phyloP scores from a whole-genome alignment of 176 grass and related monocot genomes.

The Neostapfia colusana region DNA sequence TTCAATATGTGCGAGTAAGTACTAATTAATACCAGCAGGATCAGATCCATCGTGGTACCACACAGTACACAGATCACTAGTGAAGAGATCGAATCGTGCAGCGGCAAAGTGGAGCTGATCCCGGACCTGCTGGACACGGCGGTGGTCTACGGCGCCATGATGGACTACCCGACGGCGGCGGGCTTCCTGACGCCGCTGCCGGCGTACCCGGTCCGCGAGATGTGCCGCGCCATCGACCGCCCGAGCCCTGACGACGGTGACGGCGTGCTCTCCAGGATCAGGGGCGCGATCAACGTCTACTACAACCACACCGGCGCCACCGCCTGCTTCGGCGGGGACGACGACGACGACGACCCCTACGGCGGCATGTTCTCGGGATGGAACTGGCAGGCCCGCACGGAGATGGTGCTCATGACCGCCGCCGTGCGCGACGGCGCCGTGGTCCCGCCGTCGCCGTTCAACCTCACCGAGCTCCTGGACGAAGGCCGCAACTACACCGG shows the following conservation, averaged over 20 bases:
- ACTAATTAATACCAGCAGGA: too few species aligned
- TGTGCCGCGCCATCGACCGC: conserved; percentile 61
- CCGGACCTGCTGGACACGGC: conserved; percentile 22
- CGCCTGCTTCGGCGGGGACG: conserved; percentile 25
- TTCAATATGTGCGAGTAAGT: conserved; percentile 63
- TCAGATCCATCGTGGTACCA: too few species aligned
- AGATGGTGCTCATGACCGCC: conserved; percentile 43
- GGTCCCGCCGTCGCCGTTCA: conserved; percentile 40
- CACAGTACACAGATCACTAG: too few species aligned
- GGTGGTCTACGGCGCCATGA: conserved; percentile 46
- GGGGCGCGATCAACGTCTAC: conserved; percentile 48
- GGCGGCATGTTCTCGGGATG: conserved; percentile 49
- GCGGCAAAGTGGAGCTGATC: background rate
- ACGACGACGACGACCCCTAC: conserved; percentile 12
- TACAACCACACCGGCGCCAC: conserved; percentile 58
- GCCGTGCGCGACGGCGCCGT: conserved; percentile 39
- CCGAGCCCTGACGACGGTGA: background rate
- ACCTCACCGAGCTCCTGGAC: background rate
- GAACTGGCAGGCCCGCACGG: conserved; percentile 65
- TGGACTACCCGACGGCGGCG: conserved; percentile 58
- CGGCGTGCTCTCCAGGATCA: conserved; percentile 34
- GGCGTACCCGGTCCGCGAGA: conserved; percentile 45
- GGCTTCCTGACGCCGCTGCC: conserved; percentile 54
- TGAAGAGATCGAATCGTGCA: too few species aligned
- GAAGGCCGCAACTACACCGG: conserved; percentile 22